Percentiles rank a stretch among this genome's conserved stretches.
These are phyloP conservation scores for Cyclotella baltica DNA, from an alignment of 108 stramenopile genomes.

Conservation along the genomic window DNA sequence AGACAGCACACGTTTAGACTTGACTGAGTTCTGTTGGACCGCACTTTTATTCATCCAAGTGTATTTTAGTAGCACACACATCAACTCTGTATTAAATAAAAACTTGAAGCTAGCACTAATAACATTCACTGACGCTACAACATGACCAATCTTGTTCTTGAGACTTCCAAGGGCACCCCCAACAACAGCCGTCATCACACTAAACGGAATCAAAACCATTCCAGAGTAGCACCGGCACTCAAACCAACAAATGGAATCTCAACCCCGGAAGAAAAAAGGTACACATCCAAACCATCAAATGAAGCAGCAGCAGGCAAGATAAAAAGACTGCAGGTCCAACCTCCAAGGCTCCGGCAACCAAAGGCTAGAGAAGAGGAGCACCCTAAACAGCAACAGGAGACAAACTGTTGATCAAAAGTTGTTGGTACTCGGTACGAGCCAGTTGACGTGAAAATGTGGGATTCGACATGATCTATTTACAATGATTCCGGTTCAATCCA, in stretches of 20 bases:
- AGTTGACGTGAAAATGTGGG: too few relatives aligned
- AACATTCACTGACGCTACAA: neutral
- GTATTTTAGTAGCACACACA: too few relatives aligned
- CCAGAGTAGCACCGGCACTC: slow-evolving; percentile 66
- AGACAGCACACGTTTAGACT: too few relatives aligned
- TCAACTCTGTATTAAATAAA: too few relatives aligned
- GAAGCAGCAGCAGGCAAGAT: slow-evolving; percentile 65
- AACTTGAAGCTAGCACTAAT: neutral
- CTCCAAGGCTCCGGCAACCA: slow-evolving; percentile 79
- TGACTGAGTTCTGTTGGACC: too few relatives aligned
- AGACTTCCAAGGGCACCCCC: slow-evolving; percentile 71
- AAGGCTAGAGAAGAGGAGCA: slow-evolving; percentile 74
- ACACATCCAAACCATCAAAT: slow-evolving; percentile 59
- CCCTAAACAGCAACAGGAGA: slow-evolving; percentile 82
- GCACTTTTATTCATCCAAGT: too few relatives aligned
- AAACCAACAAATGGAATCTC: slow-evolving; percentile 84
- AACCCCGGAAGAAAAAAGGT: slow-evolving; percentile 64
- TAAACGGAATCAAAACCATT: slow-evolving; percentile 73
- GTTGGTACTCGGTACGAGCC: too few relatives aligned
- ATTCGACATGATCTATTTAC: too few relatives aligned
- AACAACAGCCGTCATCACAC: slow-evolving; percentile 63
- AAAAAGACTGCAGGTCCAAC: slow-evolving; percentile 81
- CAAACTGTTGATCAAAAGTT: slow-evolving; percentile 80
- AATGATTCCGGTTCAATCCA: too few relatives aligned
- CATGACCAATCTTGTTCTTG: slow-evolving; percentile 58